A percentile compares a stretch with the other conserved stretches of the same genome.
These are phyloP conservation scores for Venturiaceae sp. DNA, from an alignment of 2,329 filamentous ascomycete species.

Conservation along the genomic window DNA sequence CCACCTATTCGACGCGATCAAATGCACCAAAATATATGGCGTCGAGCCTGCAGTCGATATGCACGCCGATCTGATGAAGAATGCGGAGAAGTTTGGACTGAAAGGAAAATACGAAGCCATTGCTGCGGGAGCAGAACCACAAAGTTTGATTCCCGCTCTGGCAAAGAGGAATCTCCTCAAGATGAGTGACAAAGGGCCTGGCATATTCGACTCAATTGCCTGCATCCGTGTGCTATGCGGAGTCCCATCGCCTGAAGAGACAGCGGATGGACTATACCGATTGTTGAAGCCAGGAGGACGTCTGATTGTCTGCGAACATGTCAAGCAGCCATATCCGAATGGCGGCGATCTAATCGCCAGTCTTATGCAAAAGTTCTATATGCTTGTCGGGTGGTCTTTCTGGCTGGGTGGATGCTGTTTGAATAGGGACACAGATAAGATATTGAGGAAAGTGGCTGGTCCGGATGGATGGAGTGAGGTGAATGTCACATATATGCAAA, in stretches of 20 bases:
- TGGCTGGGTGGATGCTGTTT: slow-evolving; percentile 43
- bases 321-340: slow-evolving; percentile 41
- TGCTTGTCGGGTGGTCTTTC: slow-evolving; percentile 35
- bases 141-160: slow-evolving; percentile 35
- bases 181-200: slow-evolving; percentile 15
- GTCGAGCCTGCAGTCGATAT: slow-evolving; percentile 42
- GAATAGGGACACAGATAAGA: slow-evolving; percentile 36
- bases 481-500: slow-evolving; percentile 30
- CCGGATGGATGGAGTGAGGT: slow-evolving; percentile 35
- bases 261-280: slow-evolving; percentile 35
- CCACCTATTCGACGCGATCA: slow-evolving; percentile 30
- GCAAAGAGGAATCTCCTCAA: slow-evolving; percentile 30
- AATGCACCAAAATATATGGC: slow-evolving; percentile 41
- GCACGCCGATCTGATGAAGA: slow-evolving; percentile 32
- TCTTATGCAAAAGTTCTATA: slow-evolving; percentile 36
- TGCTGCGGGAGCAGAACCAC: slow-evolving; percentile 35
- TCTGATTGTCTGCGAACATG: slow-evolving; percentile 46
- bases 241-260: slow-evolving; percentile 37
- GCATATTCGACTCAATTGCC: slow-evolving; percentile 45
- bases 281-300: slow-evolving; percentile 45
- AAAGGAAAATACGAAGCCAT: slow-evolving; percentile 40
- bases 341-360: slow-evolving; percentile 36
- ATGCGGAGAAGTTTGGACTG: slow-evolving; percentile 31
- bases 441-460: slow-evolving; percentile 30
- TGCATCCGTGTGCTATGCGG: slow-evolving; percentile 46